Conservation (phyloP, 176 grass and related monocot genomes). For the Aegilops sharonensis region DNA sequence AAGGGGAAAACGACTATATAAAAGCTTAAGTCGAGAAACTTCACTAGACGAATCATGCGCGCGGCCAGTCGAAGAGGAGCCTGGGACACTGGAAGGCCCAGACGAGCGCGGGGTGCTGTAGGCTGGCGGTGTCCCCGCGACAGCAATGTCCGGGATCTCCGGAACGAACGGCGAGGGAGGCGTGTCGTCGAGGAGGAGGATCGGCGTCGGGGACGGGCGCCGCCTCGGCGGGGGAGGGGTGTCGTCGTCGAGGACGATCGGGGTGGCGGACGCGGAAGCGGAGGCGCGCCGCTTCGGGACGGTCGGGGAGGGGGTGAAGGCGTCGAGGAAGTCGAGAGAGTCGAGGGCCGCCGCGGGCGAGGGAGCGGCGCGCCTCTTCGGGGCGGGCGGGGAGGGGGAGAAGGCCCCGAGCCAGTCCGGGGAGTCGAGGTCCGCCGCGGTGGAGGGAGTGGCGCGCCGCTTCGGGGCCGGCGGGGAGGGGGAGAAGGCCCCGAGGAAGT, state of each 20-base stretch:
- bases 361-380: not conserved
- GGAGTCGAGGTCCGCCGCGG: not conserved
- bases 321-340: not conserved
- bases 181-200: slow-evolving; percentile 30
- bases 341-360: not conserved
- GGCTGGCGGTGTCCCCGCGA: not conserved
- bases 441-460: not conserved
- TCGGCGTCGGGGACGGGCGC: not conserved
- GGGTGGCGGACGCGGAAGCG: not conserved
- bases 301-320: slow-evolving; percentile 30
- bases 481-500: not conserved
- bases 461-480: not conserved
- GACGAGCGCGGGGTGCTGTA: not conserved
- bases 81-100: not conserved
- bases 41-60: slow-evolving; percentile 14
- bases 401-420: not conserved
- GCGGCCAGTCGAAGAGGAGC: not conserved
- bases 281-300: not conserved
- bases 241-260: slow-evolving; percentile 43
- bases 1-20: not conserved
- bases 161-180: not conserved
- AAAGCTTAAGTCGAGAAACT: not conserved
- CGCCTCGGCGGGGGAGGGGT: slow-evolving; percentile 40
- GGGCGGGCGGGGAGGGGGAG: not conserved
- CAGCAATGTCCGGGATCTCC: slow-evolving; percentile 11